phyloP scores from a whole-genome alignment of 2,329 filamentous ascomycete genomes.

The Colletotrichum salicis region DNA sequence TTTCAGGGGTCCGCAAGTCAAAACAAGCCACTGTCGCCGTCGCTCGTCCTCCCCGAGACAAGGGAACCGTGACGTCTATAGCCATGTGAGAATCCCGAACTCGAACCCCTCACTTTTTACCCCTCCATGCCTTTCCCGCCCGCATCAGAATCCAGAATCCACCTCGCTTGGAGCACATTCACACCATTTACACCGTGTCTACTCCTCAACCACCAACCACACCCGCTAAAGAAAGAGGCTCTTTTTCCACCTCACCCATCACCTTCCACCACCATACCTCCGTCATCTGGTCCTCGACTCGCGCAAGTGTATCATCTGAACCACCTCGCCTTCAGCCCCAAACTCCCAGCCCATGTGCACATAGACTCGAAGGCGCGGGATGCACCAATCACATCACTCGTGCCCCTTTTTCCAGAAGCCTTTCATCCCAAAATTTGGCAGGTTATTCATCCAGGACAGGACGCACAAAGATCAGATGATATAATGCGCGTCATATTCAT shows the following conservation, averaged over 20 bases:
- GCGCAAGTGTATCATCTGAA: constrained; percentile 27
- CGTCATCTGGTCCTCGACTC: constrained; percentile 14
- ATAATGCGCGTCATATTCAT: constrained; percentile 20
- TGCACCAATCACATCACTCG: background rate
- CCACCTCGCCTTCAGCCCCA: constrained; percentile 15
- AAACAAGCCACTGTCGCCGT: background rate
- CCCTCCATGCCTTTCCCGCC: background rate
- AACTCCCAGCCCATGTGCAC: background rate
- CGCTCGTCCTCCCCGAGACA: constrained; percentile 15
- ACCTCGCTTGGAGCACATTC: background rate
- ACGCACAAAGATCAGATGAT: constrained; percentile 2
- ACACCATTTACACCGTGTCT: background rate
- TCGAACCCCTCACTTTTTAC: background rate
- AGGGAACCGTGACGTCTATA: constrained; percentile 13
- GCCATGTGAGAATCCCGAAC: constrained; percentile 11
- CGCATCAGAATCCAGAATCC: background rate
- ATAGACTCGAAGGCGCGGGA: background rate
- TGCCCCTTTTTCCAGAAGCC: constrained; percentile 9
- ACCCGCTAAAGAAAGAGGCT: background rate
- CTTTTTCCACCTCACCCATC: background rate
- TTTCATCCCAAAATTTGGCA: constrained; percentile 7
- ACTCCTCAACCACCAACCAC: too few relatives aligned
- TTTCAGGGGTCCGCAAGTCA: background rate
- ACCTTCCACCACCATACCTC: background rate
- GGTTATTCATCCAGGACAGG: too few relatives aligned